Evolutionary conservation across 768 basidiomycete species (phyloP).

Genomic region (Pisolithus marmoratus): DNA sequence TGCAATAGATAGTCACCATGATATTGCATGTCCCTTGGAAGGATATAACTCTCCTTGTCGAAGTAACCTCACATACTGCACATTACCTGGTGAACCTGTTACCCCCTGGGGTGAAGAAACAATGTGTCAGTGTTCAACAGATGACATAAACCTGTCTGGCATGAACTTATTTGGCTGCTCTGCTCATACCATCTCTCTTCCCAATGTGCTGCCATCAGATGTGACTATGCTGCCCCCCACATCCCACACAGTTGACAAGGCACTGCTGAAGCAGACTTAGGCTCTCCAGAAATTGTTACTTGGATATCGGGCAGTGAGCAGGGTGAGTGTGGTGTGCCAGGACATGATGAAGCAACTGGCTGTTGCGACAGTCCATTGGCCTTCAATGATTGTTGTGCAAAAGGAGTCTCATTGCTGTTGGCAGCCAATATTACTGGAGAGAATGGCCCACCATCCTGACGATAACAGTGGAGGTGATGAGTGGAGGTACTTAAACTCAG

Average conservation of each 20-base stretch:
- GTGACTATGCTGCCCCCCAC: too few species aligned
- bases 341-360: conserved; percentile 12
- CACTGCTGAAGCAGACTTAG: conserved; percentile 3
- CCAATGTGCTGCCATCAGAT: too few species aligned
- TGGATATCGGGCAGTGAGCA: conserved; percentile 4
- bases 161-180: too few species aligned
- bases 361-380: conserved; percentile 43
- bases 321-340: conserved; percentile 22
- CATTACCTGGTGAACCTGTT: too few species aligned
- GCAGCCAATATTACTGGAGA: conserved; percentile 72
- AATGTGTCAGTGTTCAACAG: too few species aligned
- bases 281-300: conserved; percentile 15
- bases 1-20: too few species aligned
- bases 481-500: conserved; percentile 30
- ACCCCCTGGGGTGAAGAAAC: too few species aligned
- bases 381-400: conserved; percentile 58
- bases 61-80: conserved; percentile 35
- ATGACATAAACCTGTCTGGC: too few species aligned
- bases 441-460: conserved; percentile 46
- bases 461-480: conserved; percentile 23
- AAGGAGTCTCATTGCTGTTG: conserved; percentile 66
- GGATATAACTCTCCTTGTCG: conserved; percentile 35
- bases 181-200: too few species aligned
- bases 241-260: conserved; percentile 19
- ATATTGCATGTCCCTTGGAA: conserved; percentile 34